These are phyloP conservation scores for Diaporthe vexans DNA, from an alignment of 2,329 filamentous ascomycete species.

Conservation along the genomic window DNA sequence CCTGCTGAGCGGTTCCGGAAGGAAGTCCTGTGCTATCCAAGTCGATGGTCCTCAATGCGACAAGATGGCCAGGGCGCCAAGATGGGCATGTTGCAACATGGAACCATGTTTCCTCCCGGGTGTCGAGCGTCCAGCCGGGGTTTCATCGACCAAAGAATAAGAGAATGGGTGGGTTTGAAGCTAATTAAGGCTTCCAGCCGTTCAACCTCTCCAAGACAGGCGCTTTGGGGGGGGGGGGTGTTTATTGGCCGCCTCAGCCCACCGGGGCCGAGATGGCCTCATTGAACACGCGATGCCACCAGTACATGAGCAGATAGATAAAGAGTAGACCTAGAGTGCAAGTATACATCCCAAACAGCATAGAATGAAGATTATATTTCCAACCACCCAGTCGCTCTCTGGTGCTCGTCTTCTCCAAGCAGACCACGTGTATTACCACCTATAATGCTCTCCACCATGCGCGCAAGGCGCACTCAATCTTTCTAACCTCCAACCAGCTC, in stretches of 20 bases:
- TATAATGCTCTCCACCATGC: background rate
- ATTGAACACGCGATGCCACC: conserved; percentile 2
- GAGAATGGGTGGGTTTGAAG: no score
- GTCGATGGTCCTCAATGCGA: no score
- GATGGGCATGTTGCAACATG: no score
- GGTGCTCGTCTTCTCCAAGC: background rate
- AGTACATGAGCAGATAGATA: background rate
- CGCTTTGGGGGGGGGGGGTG: background rate
- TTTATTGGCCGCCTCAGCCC: background rate
- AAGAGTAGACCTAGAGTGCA: background rate
- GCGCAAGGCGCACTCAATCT: background rate
- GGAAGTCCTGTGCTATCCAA: no score
- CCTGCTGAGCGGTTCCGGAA: no score
- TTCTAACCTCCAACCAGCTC: background rate
- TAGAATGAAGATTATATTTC: background rate
- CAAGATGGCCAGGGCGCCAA: background rate
- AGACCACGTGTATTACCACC: background rate
- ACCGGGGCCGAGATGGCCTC: background rate
- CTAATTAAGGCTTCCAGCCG: no score
- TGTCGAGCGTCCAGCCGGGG: no score
- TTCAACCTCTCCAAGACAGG: background rate
- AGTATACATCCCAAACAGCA: background rate
- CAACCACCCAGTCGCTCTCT: background rate
- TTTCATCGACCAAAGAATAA: no score
- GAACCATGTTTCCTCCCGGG: no score